Percentiles rank a stretch among this genome's conserved stretches.
Evolutionary conservation across 768 basidiomycete genomes (phyloP).

Genomic region (Mycena kentingensis): DNA sequence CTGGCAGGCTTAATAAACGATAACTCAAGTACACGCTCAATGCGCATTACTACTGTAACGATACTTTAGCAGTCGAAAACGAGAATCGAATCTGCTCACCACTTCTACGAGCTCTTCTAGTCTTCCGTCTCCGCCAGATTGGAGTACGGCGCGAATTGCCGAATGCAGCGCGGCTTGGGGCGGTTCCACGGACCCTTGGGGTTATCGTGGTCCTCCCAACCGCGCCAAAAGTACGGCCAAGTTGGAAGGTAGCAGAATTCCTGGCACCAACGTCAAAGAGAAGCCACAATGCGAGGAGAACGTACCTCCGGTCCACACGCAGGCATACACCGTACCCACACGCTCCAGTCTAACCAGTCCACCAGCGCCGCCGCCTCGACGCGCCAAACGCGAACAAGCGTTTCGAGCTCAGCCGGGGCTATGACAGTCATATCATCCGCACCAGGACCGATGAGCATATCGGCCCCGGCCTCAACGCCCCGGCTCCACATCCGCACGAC

Average conservation of each 20-base stretch:
- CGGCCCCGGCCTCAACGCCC: constrained; percentile 10
- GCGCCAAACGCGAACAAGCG: constrained; percentile 5
- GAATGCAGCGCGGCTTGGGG: constrained; percentile 13
- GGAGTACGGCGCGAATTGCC: constrained; percentile 9
- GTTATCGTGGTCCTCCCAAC: not conserved
- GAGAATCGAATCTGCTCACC: too few relatives aligned
- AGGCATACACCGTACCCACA: constrained; percentile 19
- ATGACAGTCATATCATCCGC: constrained; percentile 1
- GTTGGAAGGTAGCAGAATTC: constrained; percentile 16
- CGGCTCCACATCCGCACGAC: constrained; percentile 17
- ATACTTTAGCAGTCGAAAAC: too few relatives aligned
- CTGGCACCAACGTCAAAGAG: not conserved
- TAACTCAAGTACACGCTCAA: too few relatives aligned
- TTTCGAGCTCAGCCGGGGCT: not conserved
- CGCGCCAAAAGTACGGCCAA: constrained; percentile 7
- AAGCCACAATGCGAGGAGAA: not conserved
- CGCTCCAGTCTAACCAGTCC: constrained; percentile 20
- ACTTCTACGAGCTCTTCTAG: too few relatives aligned
- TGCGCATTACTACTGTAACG: too few relatives aligned
- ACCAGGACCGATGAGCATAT: not conserved
- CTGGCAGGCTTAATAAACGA: too few relatives aligned
- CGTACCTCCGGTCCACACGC: constrained; percentile 11
- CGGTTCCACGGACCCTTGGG: constrained; percentile 8
- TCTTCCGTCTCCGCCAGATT: not conserved
- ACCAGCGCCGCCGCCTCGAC: not conserved